Conservation (phyloP, 208 protist species). For the Leishmania tarentolae region DNA sequence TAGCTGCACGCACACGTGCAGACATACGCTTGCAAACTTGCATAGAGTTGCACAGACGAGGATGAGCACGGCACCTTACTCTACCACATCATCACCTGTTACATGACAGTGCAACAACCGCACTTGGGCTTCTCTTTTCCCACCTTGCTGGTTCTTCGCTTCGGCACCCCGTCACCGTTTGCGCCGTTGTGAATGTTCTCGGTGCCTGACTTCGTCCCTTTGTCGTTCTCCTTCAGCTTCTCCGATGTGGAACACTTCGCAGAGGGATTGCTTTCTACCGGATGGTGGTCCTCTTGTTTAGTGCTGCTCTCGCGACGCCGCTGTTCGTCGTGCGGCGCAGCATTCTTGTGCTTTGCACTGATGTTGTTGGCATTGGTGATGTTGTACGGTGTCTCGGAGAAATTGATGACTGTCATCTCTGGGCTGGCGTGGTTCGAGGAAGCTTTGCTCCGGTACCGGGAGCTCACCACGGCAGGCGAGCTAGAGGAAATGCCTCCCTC, state of each 20-base stretch:
- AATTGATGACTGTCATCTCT: slow-evolving; percentile 19
- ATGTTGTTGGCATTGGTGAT: slow-evolving; percentile 4
- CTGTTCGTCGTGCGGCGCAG: not conserved
- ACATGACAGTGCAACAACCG: slow-evolving; percentile 31
- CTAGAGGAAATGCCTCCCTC: not conserved
- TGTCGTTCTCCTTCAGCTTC: not conserved
- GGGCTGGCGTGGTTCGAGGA: not conserved
- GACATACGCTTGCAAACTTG: not conserved
- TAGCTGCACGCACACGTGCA: not conserved
- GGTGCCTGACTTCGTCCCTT: not conserved
- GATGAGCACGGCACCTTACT: not conserved
- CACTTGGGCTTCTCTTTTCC: slow-evolving; percentile 15
- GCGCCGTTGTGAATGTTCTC: not conserved
- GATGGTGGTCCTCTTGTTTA: slow-evolving; percentile 26
- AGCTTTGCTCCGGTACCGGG: not conserved
- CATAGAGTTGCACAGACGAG: not conserved
- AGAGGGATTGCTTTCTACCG: not conserved
- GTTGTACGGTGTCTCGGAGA: slow-evolving; percentile 11
- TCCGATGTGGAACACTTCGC: not conserved
- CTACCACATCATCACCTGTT: not conserved
- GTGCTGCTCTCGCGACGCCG: not conserved
- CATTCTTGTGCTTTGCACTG: not conserved
- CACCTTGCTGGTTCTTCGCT: not conserved
- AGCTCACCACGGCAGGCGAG: not conserved
- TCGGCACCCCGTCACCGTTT: not conserved